Evolutionary conservation across 1,284 basidiomycete genomes (phyloP), one percentile per base, ranked within the genome.

Genomic region (Ustilago lituana): DNA sequence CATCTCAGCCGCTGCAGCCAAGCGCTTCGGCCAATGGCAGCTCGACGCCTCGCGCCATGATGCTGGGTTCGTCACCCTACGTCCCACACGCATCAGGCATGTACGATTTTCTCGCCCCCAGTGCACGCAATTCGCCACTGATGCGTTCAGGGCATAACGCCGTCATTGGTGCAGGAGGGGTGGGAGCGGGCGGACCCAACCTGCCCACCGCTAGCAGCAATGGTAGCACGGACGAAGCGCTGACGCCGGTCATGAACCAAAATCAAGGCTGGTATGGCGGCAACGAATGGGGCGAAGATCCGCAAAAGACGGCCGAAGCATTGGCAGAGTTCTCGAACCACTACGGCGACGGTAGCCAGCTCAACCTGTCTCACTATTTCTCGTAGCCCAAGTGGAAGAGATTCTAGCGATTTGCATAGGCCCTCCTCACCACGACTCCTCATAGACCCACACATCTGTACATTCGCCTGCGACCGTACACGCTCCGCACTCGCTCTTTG

Each of bases 201-300:
- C 48, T 69, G 32, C 56, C 66, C 3, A 49, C 56, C 1, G 60
- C 66, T 29, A 63, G 66, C 49, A 69, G 66, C 52, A 69, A 69
- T 27, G 66, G 66, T 14, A 69, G 66, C 41, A 62, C 66, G 4
- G 67, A 70, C 24, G 67, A 71, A 40, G 58, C 68, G 7, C 48
- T 71, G 11, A 71, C 68, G 7, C 68, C 68, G 2, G 58, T 67
- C 45, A 61, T 71, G 63, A 66, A 41, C 36, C 62, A 66, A 41
- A 62, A 53, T n/a, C 38, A 49, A 15, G 59, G 63, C 31, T 71
- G 68, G 68, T 56, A 57, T 36, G 53, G 40, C n/a, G 55, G 54
- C 10, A 63, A 35, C 41, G 68, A 71, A 29, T 71, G 68, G 68
- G 68, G 63, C 33, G 68, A 71, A 12, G 68, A 71, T 39, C 68